Percentiles rank a stretch among this genome's conserved stretches.
These are phyloP conservation scores for Allomyces macrogynus DNA, from an alignment of 192 early-diverging fungal genomes.

Conservation along the genomic window DNA sequence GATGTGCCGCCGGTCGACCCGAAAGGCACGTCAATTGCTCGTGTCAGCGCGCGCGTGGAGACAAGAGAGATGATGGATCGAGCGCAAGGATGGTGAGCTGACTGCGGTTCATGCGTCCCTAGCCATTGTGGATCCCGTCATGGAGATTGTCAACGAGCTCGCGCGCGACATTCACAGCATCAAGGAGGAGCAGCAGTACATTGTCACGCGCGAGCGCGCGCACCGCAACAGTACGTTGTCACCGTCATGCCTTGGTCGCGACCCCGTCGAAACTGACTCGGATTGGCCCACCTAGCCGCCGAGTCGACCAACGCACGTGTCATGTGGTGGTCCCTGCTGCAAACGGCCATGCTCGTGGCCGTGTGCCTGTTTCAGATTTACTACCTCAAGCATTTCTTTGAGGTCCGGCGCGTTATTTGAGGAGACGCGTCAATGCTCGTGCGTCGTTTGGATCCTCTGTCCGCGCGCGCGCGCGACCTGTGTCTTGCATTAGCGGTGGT, in stretches of 20 bases:
- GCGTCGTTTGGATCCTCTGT: too few relatives aligned
- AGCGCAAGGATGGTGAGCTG: too few relatives aligned
- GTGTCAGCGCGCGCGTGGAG: constrained; percentile 7
- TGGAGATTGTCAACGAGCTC: constrained; percentile 39
- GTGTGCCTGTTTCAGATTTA: constrained; percentile 52
- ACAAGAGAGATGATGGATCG: too few relatives aligned
- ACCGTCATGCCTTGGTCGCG: background rate
- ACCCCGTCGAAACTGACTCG: constrained; percentile 1
- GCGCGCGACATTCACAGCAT: constrained; percentile 36
- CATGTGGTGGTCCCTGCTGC: constrained; percentile 53
- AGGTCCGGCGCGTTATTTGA: constrained; percentile 43
- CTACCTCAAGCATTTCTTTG: constrained; percentile 55
- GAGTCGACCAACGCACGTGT: constrained; percentile 61
- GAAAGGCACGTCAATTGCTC: constrained; percentile 9
- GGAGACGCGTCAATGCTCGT: too few relatives aligned
- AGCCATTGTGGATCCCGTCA: constrained; percentile 36
- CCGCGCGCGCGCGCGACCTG: too few relatives aligned
- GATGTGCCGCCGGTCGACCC: constrained; percentile 15
- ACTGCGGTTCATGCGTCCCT: constrained; percentile 1
- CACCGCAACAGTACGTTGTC: constrained; percentile 52
- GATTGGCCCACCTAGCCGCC: constrained; percentile 32
- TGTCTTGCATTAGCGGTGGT: too few relatives aligned
- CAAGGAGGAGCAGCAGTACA: constrained; percentile 51
- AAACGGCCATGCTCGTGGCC: constrained; percentile 32
- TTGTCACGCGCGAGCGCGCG: constrained; percentile 32